Percentiles rank a stretch among this genome's conserved stretches.
Conservation (phyloP, 2,329 filamentous ascomycete genomes). For the Metarhizium album region DNA sequence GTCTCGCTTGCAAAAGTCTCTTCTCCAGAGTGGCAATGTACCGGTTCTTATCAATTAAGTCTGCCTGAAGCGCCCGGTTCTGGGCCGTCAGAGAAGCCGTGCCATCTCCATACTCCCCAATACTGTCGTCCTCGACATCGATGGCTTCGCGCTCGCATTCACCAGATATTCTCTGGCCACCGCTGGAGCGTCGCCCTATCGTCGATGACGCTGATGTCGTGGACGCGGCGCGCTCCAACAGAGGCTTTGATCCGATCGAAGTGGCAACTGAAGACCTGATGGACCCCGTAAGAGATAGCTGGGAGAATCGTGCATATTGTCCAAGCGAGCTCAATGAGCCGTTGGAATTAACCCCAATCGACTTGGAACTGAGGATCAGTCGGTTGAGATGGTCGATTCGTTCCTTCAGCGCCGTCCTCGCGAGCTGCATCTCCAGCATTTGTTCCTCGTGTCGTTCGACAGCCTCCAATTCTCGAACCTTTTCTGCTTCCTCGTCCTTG, state of each 20-base stretch:
- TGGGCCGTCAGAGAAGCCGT: constrained; percentile 74
- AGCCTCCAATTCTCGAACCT: constrained; percentile 65
- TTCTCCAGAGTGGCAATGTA: constrained; percentile 94
- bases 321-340: constrained; percentile 60
- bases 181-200: constrained; percentile 42
- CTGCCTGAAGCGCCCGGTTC: constrained; percentile 84
- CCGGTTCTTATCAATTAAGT: constrained; percentile 90
- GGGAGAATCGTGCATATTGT: constrained; percentile 50
- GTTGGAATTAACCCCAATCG: constrained; percentile 78
- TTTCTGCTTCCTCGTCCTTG: constrained; percentile 58
- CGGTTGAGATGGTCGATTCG: constrained; percentile 95
- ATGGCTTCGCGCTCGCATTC: constrained; percentile 28
- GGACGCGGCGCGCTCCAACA: constrained; percentile 55
- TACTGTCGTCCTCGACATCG: constrained; percentile 55
- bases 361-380: constrained; percentile 90
- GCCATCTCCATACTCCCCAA: constrained; percentile 79
- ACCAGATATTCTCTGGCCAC: constrained; percentile 32
- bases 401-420: constrained; percentile 90
- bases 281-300: constrained; percentile 43
- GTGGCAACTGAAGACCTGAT: constrained; percentile 60
- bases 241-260: constrained; percentile 39
- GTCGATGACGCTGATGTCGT: constrained; percentile 54
- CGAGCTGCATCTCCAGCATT: constrained; percentile 96
- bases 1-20: constrained; percentile 76
- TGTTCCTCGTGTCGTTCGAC: constrained; percentile 89